Conservation (phyloP, 2,329 filamentous ascomycete genomes). For the Aspergillus hortae region DNA sequence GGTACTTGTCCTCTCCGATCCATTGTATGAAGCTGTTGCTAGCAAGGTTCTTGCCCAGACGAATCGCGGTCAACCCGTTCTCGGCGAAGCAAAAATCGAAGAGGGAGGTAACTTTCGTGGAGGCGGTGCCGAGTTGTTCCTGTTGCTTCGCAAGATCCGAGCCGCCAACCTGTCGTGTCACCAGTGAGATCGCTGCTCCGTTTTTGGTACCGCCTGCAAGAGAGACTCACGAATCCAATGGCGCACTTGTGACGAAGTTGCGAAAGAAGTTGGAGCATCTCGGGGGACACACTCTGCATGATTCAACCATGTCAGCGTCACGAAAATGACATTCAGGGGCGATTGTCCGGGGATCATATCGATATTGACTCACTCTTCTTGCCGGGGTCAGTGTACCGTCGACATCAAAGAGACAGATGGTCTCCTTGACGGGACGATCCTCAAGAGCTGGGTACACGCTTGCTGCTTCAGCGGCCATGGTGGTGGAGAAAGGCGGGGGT, state of each 20-base stretch:
- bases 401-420: conserved; percentile 93
- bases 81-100: conserved; percentile 99
- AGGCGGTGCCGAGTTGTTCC: conserved; percentile 77
- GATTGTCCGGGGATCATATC: background rate
- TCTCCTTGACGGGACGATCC: conserved; percentile 85
- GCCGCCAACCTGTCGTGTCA: conserved; percentile 62
- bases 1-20: conserved; percentile 78
- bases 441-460: conserved; percentile 67
- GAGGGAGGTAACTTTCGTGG: conserved; percentile 69
- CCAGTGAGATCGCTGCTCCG: conserved; percentile 7
- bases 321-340: background rate
- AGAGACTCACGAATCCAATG: conserved; percentile 28
- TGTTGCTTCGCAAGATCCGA: conserved; percentile 92
- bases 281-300: conserved; percentile 63
- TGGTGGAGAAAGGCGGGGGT: background rate
- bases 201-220: background rate
- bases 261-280: conserved; percentile 79
- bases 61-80: conserved; percentile 91
- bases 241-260: conserved; percentile 63
- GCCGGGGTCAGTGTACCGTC: conserved; percentile 87
- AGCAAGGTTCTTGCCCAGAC: conserved; percentile 70
- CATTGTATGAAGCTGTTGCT: conserved; percentile 85
- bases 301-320: conserved; percentile 4
- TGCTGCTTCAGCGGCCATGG: conserved; percentile 29
- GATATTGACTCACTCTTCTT: conserved; percentile 57